These are phyloP conservation scores for Citeromyces siamensis DNA, from an alignment of 1,139 yeast genomes.

Conservation along the genomic window DNA sequence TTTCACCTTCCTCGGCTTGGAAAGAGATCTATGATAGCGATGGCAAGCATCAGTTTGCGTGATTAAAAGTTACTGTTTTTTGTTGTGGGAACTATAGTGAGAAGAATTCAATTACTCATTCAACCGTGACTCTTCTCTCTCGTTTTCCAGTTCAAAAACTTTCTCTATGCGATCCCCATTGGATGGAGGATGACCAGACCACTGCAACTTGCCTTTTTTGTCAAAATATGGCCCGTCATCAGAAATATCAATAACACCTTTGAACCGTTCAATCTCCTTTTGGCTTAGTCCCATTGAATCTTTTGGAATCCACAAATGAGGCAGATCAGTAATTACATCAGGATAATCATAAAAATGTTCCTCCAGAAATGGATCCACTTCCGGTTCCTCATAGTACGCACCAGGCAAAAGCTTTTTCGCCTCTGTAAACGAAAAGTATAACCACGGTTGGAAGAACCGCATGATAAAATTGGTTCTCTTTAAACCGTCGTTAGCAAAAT, in stretches of 20 bases:
- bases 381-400: constrained; percentile 25
- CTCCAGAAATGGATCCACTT: constrained; percentile 23
- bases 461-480: constrained; percentile 9
- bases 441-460: constrained; percentile 19
- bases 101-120: too few relatives aligned
- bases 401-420: constrained; percentile 20
- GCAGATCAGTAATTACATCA: constrained; percentile 44
- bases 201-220: constrained; percentile 39
- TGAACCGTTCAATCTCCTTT: constrained; percentile 45
- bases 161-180: constrained; percentile 7
- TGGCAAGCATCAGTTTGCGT: too few relatives aligned
- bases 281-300: constrained; percentile 62
- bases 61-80: too few relatives aligned
- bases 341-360: constrained; percentile 58
- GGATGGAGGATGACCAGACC: constrained; percentile 53
- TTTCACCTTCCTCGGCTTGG: too few relatives aligned
- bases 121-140: too few relatives aligned
- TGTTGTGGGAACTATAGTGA: too few relatives aligned
- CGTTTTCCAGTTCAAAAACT: too few relatives aligned
- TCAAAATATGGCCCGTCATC: constrained; percentile 45
- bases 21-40: too few relatives aligned
- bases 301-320: constrained; percentile 57
- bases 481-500: constrained; percentile 10
- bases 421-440: constrained; percentile 20
- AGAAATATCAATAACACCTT: constrained; percentile 40